Conservation (phyloP, 1,139 yeast species). For the Protomyces gravidus region DNA sequence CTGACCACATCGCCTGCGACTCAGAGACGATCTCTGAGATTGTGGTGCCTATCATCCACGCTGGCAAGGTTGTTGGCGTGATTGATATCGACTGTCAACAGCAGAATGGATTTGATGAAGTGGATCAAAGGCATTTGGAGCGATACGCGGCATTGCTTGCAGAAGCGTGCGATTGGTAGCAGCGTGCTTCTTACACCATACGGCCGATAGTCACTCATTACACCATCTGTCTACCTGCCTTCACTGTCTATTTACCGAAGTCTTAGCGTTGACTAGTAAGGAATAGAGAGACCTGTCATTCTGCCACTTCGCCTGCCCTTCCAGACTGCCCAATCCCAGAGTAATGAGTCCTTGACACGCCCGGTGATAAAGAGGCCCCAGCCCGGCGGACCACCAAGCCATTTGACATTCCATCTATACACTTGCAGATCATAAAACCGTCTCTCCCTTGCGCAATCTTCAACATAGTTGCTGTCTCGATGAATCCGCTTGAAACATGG, state of each 20-base stretch:
- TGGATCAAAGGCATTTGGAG: conserved; percentile 60
- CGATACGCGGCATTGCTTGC: conserved; percentile 52
- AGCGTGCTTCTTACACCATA: no score
- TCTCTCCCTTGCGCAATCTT: not conserved
- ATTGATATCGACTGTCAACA: conserved; percentile 78
- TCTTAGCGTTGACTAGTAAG: no score
- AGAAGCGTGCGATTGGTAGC: conserved; percentile 47
- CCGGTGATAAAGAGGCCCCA: not conserved
- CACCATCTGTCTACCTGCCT: no score
- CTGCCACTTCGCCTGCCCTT: not conserved
- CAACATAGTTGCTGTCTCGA: not conserved
- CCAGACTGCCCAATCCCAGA: not conserved
- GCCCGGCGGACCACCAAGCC: not conserved
- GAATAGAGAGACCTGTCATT: not conserved
- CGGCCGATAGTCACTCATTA: no score
- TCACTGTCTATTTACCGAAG: no score
- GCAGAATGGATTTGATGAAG: conserved; percentile 59
- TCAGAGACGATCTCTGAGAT: conserved; percentile 78
- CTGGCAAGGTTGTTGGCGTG: conserved; percentile 58
- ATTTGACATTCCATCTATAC: not conserved
- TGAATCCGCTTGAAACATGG: conserved; percentile 1
- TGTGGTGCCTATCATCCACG: conserved; percentile 66
- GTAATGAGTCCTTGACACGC: not conserved
- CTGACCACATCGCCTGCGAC: conserved; percentile 96
- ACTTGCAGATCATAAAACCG: not conserved